Evolutionary conservation across 306 rosid species (phyloP), one percentile per base, ranked within the genome.

Genomic region (Parietaria judaica): DNA sequence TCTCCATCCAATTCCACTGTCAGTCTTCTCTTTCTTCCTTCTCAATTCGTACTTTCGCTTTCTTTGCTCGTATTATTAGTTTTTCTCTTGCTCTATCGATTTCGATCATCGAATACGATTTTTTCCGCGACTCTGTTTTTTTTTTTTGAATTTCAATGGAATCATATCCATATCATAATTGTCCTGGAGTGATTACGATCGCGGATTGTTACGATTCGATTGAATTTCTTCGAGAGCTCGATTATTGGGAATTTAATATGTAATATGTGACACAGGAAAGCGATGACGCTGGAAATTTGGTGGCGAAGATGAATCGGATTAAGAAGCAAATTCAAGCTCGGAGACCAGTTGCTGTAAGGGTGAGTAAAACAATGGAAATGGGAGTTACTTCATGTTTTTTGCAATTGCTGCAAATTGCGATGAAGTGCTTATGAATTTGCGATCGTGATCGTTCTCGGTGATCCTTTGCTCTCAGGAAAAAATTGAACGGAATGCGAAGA

Each of bases 241-340:
- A 62, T 61, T 49, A 4, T 54, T 43, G 66, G 39, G 66, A 48
- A 6, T 66, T n/a, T 14, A 34, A 56, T 41, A 41, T 41, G 45
- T 41, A 41, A 41, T 41, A 41, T 41, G 45, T 5, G 9, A 87
- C 82, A 12, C 64, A 78, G 31, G 58, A 64, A 31, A 72, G 74
- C 44, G 82, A 75, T 71, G 78, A 12, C 57, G 41, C 64, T 58
- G 86, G 68, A 65, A 58, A 65, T 70, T 82, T 88, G 85, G 55
- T 70, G 36, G n/a, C 50, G 70, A 84, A 83, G 82, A 83, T 92
- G 72, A 75, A 82, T 72, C 83, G 81, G 67, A 80, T 88, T 44
- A 82, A 73, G 78, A 80, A 67, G 83, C 81, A 92, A 86, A 84
- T 92, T 72, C 90, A 83, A 67, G 81, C 74, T 12, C 91, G 84